Conservation (phyloP, 2,329 filamentous ascomycete species). For the Aureobasidium sp. region DNA sequence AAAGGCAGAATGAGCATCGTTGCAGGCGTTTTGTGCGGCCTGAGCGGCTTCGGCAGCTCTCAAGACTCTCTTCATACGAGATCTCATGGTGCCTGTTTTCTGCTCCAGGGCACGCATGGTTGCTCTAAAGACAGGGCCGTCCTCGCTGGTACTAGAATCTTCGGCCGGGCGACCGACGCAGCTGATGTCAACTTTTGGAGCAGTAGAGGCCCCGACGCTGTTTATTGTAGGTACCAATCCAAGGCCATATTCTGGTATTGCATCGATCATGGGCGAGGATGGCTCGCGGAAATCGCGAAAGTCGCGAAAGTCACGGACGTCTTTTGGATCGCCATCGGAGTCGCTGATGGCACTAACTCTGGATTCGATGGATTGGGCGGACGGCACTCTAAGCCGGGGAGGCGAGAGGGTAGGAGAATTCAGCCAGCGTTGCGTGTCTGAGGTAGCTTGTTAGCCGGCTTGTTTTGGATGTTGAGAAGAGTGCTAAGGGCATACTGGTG, state of each 20-base stretch:
- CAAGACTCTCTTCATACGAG: slow-evolving; percentile 91
- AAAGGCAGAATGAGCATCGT: slow-evolving; percentile 75
- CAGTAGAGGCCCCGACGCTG: slow-evolving; percentile 24
- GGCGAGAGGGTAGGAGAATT: slow-evolving; percentile 58
- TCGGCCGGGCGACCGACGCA: slow-evolving; percentile 65
- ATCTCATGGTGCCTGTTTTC: slow-evolving; percentile 89
- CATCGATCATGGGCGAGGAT: slow-evolving; percentile 41
- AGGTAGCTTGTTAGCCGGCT: slow-evolving; percentile 5
- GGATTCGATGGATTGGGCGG: slow-evolving; percentile 76
- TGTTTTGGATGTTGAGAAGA: not conserved
- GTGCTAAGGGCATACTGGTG: slow-evolving; percentile 52
- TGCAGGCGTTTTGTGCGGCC: slow-evolving; percentile 70
- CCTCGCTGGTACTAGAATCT: slow-evolving; percentile 77
- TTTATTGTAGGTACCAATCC: slow-evolving; percentile 36
- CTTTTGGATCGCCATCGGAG: slow-evolving; percentile 51
- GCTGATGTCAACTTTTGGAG: slow-evolving; percentile 78
- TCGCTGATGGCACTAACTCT: slow-evolving; percentile 56
- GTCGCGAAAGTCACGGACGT: slow-evolving; percentile 26
- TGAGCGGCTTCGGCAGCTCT: slow-evolving; percentile 89
- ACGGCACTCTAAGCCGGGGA: slow-evolving; percentile 74
- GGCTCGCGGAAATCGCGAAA: slow-evolving; percentile 39
- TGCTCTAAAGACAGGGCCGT: slow-evolving; percentile 90
- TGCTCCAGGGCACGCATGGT: slow-evolving; percentile 95
- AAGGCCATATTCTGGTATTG: slow-evolving; percentile 43
- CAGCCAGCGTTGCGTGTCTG: slow-evolving; percentile 35